phyloP scores from a whole-genome alignment of 164 flowering plant genomes.

The Vitis labrusca region DNA sequence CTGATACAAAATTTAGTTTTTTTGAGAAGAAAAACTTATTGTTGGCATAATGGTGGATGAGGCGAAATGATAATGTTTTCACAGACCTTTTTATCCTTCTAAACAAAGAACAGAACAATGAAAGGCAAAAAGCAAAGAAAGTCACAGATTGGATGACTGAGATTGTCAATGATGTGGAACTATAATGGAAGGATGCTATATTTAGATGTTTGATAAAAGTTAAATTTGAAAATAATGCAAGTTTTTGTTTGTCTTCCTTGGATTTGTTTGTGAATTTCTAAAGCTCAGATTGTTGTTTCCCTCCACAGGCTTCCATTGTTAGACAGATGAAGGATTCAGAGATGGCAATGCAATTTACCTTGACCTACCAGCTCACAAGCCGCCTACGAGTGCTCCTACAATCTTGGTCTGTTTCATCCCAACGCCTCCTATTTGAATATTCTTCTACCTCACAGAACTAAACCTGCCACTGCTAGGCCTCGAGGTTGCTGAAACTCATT shows the following conservation, averaged over 20 bases:
- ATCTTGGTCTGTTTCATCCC: constrained; percentile 63
- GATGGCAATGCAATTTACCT: constrained; percentile 97
- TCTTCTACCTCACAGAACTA: constrained; percentile 88
- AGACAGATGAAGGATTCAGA: constrained; percentile 97
- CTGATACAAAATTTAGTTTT: too few species aligned
- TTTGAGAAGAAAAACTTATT: too few species aligned
- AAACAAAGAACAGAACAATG: too few species aligned
- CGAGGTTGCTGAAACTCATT: too few species aligned
- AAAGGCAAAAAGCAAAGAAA: too few species aligned
- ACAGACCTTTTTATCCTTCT: too few species aligned
- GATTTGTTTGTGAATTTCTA: neutral
- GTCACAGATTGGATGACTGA: too few species aligned
- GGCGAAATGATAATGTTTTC: too few species aligned
- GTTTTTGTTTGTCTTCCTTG: neutral
- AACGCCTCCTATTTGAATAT: constrained; percentile 85
- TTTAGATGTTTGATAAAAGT: neutral
- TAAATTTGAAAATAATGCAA: neutral
- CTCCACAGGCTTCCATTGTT: constrained; percentile 78
- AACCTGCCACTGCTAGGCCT: neutral
- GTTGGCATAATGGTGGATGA: too few species aligned
- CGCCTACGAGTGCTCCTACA: constrained; percentile 90
- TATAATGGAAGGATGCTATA: too few species aligned
- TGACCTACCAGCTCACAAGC: constrained; percentile 91
- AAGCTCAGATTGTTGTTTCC: neutral
- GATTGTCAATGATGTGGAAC: too few species aligned